Base-by-base conservation (phyloP, 345 rosid species). In the Draba incana region DNA sequence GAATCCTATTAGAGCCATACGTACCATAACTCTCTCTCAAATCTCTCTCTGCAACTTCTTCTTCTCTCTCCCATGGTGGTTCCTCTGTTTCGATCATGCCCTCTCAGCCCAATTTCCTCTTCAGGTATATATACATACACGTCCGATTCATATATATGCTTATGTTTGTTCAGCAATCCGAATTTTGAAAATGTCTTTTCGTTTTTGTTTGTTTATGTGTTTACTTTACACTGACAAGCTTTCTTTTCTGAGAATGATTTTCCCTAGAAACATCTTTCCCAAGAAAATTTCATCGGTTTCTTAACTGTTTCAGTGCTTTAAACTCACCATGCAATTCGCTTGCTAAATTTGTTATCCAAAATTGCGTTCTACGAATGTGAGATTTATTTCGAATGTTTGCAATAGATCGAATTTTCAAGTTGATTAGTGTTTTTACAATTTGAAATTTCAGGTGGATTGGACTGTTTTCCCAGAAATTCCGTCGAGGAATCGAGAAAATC, bases 11-110 rank as follows among this genome's bases (percentile, higher is more conserved):
- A 62, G 69, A 47, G 53, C 55, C 65, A 35, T 75, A 48, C 74
- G 78, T 56, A 68, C 24, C 70, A 42, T 70, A 37, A 28, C 9
- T 33, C 64, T 35, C 53, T 57, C 71, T 47, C 53, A 51, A 49
- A 57, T 49, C 33, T 45, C 33, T 59, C 31, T 30, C 69, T 68
- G 69, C 74, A 68, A 75, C n/a, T 16, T 46, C 46, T 62, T 75
- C 25, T 69, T 57, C 51, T 57, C 57, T 64, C 52, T 70, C 68
- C 79, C 76, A 70, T 76, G 79, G 79, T 76, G 75, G 72, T 76
- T 70, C 66, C 27, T 69, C 66, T 69, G 3, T 13, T 75, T 49
- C 79, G 44, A 70, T 70, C 76, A 76, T 76, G 79, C 79, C 79
- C 68, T 70, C 79, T 70, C 71, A 70, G 38, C 6, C 61, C 57